These are phyloP conservation scores for Pythium sp. DNA, from an alignment of 352 stramenopile species.

Conservation along the genomic window DNA sequence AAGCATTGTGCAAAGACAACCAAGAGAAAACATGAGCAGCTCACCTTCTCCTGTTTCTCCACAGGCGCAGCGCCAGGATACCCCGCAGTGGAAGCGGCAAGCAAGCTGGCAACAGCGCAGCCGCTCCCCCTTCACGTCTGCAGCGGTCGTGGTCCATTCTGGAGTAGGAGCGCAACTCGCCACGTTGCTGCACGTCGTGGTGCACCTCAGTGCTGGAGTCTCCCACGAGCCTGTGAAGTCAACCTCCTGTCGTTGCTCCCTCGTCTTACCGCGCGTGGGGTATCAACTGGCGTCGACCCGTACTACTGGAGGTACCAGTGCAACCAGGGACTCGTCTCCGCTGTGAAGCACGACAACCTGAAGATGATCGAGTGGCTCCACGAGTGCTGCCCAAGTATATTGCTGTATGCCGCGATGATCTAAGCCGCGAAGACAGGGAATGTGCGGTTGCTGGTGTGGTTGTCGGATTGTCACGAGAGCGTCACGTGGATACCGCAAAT, in stretches of 20 bases:
- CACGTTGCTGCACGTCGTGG: neutral
- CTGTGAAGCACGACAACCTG: conserved; percentile 3
- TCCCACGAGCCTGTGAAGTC: neutral
- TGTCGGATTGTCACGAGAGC: neutral
- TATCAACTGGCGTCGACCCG: neutral
- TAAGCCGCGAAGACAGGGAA: neutral
- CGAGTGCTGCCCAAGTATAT: neutral
- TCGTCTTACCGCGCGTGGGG: neutral
- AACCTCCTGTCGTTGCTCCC: neutral
- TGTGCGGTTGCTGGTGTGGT: neutral
- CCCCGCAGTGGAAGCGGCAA: neutral
- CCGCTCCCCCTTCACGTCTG: neutral
- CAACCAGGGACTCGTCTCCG: neutral
- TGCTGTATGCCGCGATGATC: neutral
- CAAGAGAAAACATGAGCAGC: neutral
- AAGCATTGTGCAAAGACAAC: neutral
- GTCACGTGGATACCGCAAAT: too few relatives aligned
- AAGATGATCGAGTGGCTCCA: conserved; percentile 5
- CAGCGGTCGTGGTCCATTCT: neutral
- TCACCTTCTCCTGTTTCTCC: neutral
- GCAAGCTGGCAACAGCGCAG: conserved; percentile 2
- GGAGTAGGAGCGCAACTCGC: neutral
- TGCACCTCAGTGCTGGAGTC: neutral
- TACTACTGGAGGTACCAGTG: conserved; percentile 1
- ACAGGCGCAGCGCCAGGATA: neutral